Conservation (phyloP, 2,329 filamentous ascomycete genomes). For the Aureobasidium sp. region DNA sequence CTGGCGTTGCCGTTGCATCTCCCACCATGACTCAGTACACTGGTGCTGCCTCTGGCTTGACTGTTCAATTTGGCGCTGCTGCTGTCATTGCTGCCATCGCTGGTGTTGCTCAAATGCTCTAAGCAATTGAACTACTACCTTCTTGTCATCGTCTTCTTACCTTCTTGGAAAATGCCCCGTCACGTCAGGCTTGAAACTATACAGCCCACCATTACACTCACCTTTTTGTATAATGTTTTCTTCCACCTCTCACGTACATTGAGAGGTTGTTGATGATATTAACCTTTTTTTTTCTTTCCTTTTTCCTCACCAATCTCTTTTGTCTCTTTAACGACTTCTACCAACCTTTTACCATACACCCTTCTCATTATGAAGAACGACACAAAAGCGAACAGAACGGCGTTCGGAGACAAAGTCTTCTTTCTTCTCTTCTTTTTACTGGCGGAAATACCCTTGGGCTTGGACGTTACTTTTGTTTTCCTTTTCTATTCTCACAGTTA, state of each 20-base stretch:
- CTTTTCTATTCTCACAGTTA: background rate
- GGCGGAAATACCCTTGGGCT: background rate
- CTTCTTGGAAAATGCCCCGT: slow-evolving; percentile 4
- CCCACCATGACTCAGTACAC: background rate
- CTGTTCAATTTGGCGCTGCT: slow-evolving; percentile 1
- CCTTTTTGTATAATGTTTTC: slow-evolving; percentile 8
- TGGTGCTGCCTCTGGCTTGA: slow-evolving; percentile 11
- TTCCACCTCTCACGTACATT: background rate
- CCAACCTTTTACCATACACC: background rate
- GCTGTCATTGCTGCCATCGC: slow-evolving; percentile 4
- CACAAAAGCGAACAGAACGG: background rate
- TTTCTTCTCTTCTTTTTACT: background rate
- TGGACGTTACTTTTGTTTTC: background rate
- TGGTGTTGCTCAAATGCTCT: slow-evolving; percentile 7
- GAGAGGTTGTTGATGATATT: background rate
- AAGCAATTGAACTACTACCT: background rate
- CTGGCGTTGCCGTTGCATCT: background rate
- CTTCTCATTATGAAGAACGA: background rate
- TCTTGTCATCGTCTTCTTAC: background rate
- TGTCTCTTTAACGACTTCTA: background rate
- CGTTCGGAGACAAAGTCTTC: background rate
- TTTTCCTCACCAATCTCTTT: background rate
- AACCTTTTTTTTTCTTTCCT: background rate
- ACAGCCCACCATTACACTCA: background rate
- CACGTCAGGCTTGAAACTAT: background rate